Conservation (phyloP, 176 grass and related monocot species). For the Lolium rigidum region DNA sequence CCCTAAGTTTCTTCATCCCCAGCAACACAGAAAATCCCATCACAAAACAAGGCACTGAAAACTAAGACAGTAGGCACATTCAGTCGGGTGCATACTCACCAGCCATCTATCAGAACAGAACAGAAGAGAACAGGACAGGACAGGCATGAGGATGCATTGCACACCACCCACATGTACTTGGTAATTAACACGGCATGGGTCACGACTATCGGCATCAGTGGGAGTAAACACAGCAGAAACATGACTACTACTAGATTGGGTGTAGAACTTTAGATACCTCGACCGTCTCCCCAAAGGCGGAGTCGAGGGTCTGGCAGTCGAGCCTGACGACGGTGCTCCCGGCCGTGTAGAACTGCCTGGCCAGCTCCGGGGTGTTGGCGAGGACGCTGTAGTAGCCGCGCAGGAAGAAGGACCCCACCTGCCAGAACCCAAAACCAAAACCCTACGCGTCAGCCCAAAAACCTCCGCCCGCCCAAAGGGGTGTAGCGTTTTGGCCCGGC, state of each 20-base stretch:
- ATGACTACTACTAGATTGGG: neutral
- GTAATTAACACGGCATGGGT: neutral
- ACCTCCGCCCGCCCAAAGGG: neutral
- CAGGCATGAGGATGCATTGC: neutral
- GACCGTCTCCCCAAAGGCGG: conserved; percentile 46
- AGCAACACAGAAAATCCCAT: neutral
- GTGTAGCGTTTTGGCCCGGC: neutral
- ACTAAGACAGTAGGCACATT: neutral
- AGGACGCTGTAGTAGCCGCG: conserved; percentile 67
- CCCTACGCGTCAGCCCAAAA: neutral
- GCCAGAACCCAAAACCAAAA: neutral
- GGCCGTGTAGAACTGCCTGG: conserved; percentile 60
- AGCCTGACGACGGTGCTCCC: conserved; percentile 53
- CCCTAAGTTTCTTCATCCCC: neutral
- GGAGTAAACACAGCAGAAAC: neutral
- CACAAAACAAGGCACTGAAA: neutral
- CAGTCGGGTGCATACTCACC: neutral
- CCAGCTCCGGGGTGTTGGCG: conserved; percentile 51
- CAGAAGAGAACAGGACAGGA: neutral
- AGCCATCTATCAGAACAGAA: neutral
- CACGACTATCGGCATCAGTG: neutral
- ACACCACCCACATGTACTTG: neutral
- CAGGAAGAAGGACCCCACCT: conserved; percentile 69
- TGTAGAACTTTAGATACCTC: too few species aligned
- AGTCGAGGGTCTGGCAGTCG: conserved; percentile 52